These are phyloP conservation scores for Saccharomycopsis malanga DNA, from an alignment of 805 yeast genomes.

Conservation along the genomic window DNA sequence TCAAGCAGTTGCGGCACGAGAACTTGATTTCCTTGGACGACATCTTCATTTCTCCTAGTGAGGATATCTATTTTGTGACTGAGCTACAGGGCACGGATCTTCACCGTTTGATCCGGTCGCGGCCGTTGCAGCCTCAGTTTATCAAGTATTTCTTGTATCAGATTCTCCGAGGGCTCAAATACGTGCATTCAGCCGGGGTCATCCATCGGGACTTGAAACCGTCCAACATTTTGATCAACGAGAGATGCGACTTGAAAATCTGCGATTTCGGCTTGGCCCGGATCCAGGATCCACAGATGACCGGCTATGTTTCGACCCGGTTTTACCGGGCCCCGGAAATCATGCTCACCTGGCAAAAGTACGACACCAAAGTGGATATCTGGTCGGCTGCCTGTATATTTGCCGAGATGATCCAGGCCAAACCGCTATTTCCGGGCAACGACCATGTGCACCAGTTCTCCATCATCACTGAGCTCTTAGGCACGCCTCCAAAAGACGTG, in stretches of 20 bases:
- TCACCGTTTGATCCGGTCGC: constrained; percentile 80
- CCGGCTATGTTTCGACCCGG: constrained; percentile 93
- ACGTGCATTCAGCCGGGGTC: constrained; percentile 88
- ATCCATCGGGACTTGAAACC: constrained; percentile 88
- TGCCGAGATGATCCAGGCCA: constrained; percentile 96
- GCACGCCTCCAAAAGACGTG: constrained; percentile 94
- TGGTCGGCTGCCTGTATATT: constrained; percentile 98
- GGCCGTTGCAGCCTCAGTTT: constrained; percentile 94
- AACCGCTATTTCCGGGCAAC: constrained; percentile 94
- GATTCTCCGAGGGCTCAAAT: constrained; percentile 81
- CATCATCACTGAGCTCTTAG: constrained; percentile 90
- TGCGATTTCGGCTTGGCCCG: constrained; percentile 95
- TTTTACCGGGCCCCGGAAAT: constrained; percentile 97
- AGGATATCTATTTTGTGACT: constrained; percentile 93
- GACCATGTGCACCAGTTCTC: constrained; percentile 98
- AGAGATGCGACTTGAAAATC: constrained; percentile 84
- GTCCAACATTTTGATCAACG: constrained; percentile 74
- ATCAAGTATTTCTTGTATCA: constrained; percentile 96
- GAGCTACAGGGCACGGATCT: constrained; percentile 96
- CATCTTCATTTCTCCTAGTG: constrained; percentile 88
- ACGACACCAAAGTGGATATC: constrained; percentile 92
- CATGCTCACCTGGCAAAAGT: constrained; percentile 98
- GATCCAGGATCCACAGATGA: constrained; percentile 98
- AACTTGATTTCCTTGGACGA: constrained; percentile 89
- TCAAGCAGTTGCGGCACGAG: constrained; percentile 92